Evolutionary conservation across 2,329 filamentous ascomycete genomes (phyloP), one percentile per base, ranked within the genome.

Genomic region (Cladophialophora carrionii): DNA sequence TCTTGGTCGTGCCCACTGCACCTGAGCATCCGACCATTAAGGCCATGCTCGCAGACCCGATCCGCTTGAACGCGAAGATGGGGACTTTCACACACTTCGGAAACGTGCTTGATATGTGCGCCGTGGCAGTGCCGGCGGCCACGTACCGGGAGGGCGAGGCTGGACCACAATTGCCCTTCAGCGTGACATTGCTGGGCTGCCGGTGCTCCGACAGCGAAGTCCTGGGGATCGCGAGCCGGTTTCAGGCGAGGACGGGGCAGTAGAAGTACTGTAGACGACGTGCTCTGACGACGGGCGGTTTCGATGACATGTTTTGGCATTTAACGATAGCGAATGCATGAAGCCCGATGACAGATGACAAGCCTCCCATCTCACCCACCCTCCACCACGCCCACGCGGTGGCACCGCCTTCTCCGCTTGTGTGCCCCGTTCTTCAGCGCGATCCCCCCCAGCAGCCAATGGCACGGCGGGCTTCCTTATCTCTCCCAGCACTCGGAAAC

Each of bases 41-140:
- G 20, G 79, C 85, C 64, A 78, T 88, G 54, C 75, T 78, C 1
- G 74, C 74, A 2, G 81, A 85, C 49, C 85, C 85, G 0, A 78
- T 88, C 24, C 74, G 73, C 17, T 79, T 83, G 71, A 88, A 88
- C 69, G 82, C 82, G 3, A 73, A 78, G 3, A 72, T 86, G 5
- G 84, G 84, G 5, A 81, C 79, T 46, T 87, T 86, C 63, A 86
- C 85, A 0, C 85, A 87, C 71, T 87, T 84, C 71, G 86, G 82
- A 17, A 88, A 88, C 69, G 83, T 88, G 31, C 73, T 88, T 20
- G 85, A 88, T 72, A 78, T 86, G 70, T 82, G 81, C 46, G 84
- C 81, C 2, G 70, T 85, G 9, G 79, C 82, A 0, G 77, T 86
- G n/a, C 83, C 84, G 1, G 84, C 84, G 0, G 81, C 81, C 1